phyloP scores from a whole-genome alignment of 2,329 filamentous ascomycete species.

The Ascochyta rabiei region DNA sequence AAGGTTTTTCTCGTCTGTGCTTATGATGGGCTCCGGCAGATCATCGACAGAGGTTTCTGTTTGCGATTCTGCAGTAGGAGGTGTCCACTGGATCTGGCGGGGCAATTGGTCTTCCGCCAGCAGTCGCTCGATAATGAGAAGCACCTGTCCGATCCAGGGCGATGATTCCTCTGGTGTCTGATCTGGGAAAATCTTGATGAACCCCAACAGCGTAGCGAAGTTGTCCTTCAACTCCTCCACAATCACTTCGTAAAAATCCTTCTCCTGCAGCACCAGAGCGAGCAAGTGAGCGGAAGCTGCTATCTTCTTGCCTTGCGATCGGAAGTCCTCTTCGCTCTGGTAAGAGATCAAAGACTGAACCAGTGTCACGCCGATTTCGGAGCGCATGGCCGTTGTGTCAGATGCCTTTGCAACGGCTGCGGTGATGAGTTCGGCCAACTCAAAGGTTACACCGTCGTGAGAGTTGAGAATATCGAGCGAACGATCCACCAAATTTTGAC shows the following conservation, averaged over 20 bases:
- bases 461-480: conserved; percentile 88
- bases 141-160: conserved; percentile 88
- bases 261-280: conserved; percentile 84
- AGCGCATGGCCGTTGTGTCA: conserved; percentile 64
- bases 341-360: conserved; percentile 80
- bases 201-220: conserved; percentile 75
- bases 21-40: conserved; percentile 66
- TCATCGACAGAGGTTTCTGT: conserved; percentile 62
- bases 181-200: conserved; percentile 73
- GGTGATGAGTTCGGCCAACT: conserved; percentile 84
- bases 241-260: conserved; percentile 77
- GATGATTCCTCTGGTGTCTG: conserved; percentile 78
- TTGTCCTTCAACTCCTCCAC: conserved; percentile 76
- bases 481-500: conserved; percentile 81
- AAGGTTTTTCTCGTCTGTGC: conserved; percentile 67
- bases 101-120: conserved; percentile 90
- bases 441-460: conserved; percentile 87
- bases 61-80: conserved; percentile 55
- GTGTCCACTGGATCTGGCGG: conserved; percentile 72
- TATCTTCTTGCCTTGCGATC: conserved; percentile 69
- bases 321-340: conserved; percentile 63
- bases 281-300: conserved; percentile 91
- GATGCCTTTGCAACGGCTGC: conserved; percentile 69
- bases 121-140: conserved; percentile 87
- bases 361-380: conserved; percentile 81